Evolutionary conservation across 2,329 filamentous ascomycete genomes (phyloP), one percentile per base, ranked within the genome.

Genomic region (Allantophomopsis cytisporea): DNA sequence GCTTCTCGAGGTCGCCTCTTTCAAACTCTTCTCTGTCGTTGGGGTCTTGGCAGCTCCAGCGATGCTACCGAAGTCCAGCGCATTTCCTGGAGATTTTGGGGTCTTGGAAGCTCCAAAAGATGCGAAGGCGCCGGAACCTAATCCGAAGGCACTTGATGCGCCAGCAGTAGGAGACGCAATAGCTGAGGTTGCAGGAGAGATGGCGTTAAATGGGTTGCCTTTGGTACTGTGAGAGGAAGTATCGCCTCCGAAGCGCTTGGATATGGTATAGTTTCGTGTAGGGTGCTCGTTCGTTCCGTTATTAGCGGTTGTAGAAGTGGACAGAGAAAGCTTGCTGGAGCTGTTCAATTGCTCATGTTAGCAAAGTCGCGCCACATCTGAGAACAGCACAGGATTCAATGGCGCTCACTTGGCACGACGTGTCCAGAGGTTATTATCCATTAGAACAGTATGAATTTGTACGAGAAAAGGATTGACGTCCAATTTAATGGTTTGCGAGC

Each of bases 101-200:
- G 87, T 88, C 66, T 94, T 94, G 28, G 74, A 72, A 23, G 82
- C 75, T 17, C 89, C 88, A 60, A 93, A 93, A n/a, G 88, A 93
- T 31, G 89, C 89, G 59, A 98, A 98, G 40, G 91, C 91, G 50
- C 91, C 91, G 14, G 86, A 93, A 32, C 91, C 91, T 44, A 98
- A 68, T 38, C 87, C 88, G 62, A 98, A 98, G 42, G 89, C 88
- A 53, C 82, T 88, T 14, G 86, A 87, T 40, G 84, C 85, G 50
- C 73, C 73, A 39, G 75, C 71, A 11, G 82, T 85, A 12, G 87
- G 85, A 8, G 86, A 89, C 30, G 80, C 71, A 40, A 87, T 66
- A 41, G 73, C 75, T 38, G 71, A 73, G 44, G 74, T 77, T 52
- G 82, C 75, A 43, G 81, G 80, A 37, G 83, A 77, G 49, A 83